Percentiles rank a stretch among this genome's conserved stretches.
These are phyloP conservation scores for Candida pseudofarinosa DNA, from an alignment of 805 yeast species.

Conservation along the genomic window DNA sequence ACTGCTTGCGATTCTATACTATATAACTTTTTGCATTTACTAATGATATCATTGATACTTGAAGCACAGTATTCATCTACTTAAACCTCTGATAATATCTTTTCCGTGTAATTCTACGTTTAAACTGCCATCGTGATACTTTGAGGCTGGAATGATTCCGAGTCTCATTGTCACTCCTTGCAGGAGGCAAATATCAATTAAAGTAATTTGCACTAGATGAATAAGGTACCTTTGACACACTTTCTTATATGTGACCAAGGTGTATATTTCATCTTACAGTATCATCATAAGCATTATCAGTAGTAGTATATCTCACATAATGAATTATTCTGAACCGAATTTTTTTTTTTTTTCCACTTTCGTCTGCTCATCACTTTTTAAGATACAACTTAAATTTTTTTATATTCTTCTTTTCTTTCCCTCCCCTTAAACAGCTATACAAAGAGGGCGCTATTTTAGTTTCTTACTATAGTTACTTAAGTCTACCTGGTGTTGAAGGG, in stretches of 20 bases:
- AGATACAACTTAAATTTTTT: constrained; percentile 2
- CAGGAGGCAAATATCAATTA: constrained; percentile 2
- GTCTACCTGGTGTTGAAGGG: background rate
- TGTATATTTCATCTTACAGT: constrained; percentile 22
- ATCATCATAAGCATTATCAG: constrained; percentile 6
- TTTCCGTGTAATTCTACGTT: too few relatives aligned
- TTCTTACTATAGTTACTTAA: constrained; percentile 1
- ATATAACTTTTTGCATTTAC: background rate
- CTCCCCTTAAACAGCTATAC: constrained; percentile 42
- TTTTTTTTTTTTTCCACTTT: constrained; percentile 9
- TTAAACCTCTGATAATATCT: too few relatives aligned
- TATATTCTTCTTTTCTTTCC: constrained; percentile 22
- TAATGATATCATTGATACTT: background rate
- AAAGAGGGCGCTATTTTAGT: constrained; percentile 39
- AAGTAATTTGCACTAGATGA: constrained; percentile 1
- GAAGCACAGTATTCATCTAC: background rate
- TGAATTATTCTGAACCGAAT: constrained; percentile 7
- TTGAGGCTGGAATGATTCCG: background rate
- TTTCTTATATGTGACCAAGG: constrained; percentile 6
- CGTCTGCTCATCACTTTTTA: constrained; percentile 5
- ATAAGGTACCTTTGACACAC: constrained; percentile 7
- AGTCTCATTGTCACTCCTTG: background rate
- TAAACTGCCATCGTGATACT: background rate
- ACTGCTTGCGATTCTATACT: background rate
- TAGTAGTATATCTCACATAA: constrained; percentile 15